A percentile compares a stretch with the other conserved stretches of the same genome.
Evolutionary conservation across 176 grass and related monocot species (phyloP).

Genomic region (Pharus latifolius): DNA sequence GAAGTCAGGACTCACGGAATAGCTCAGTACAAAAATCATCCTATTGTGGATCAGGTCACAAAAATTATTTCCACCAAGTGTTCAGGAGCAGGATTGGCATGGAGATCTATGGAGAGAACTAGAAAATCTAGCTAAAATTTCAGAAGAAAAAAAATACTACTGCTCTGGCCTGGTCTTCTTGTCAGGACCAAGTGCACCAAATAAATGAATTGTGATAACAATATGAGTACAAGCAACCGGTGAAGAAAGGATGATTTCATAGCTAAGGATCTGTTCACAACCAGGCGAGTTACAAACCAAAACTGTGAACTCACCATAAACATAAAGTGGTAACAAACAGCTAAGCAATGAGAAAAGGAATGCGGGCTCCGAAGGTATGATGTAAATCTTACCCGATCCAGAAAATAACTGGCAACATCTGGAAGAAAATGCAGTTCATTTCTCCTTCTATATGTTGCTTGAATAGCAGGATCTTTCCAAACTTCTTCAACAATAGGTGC

Average conservation of each 20-base stretch:
- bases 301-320: background rate
- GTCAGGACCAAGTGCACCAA: too few relatives aligned
- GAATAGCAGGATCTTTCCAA: constrained; percentile 63
- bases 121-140: background rate
- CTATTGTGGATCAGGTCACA: background rate
- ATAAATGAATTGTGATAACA: too few relatives aligned
- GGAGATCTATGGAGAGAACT: too few relatives aligned
- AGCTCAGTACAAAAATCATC: background rate
- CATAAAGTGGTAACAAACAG: too few relatives aligned
- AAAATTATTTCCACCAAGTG: background rate
- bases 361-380: background rate
- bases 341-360: background rate
- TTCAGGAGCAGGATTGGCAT: too few relatives aligned
- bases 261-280: background rate
- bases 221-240: too few relatives aligned
- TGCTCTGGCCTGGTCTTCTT: too few relatives aligned
- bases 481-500: constrained; percentile 63
- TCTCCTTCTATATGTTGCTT: constrained; percentile 62
- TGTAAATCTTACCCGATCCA: constrained; percentile 31
- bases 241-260: too few relatives aligned
- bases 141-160: too few relatives aligned
- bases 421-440: constrained; percentile 61
- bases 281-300: background rate
- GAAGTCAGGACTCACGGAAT: too few relatives aligned
- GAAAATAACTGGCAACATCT: constrained; percentile 53